phyloP scores from a whole-genome alignment of 163 green algal genomes.

The Scenedesmus sp. region DNA sequence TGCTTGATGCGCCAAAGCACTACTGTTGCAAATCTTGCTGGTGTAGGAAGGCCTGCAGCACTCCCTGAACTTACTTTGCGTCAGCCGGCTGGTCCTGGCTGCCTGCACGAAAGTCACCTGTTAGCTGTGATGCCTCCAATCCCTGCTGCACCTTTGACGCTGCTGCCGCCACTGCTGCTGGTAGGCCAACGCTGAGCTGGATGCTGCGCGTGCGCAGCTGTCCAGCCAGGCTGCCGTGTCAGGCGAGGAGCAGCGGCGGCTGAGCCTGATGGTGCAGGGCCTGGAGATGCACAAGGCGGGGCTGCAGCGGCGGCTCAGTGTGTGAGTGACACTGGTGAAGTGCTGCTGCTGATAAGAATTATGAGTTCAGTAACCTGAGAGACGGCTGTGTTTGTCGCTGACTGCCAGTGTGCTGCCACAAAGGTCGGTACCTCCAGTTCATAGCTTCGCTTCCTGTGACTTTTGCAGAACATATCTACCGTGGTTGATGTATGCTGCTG shows the following conservation, averaged over 20 bases:
- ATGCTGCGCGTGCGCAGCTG: conserved; percentile 24
- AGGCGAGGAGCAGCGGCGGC: conserved; percentile 35
- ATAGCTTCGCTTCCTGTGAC: too few species aligned
- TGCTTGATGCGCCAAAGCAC: not conserved
- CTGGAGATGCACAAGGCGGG: conserved; percentile 39
- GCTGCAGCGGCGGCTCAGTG: conserved; percentile 29
- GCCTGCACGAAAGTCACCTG: not conserved
- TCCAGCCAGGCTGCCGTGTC: not conserved
- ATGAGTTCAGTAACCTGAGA: not conserved
- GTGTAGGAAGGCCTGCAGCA: not conserved
- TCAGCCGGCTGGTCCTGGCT: not conserved
- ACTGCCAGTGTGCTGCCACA: too few species aligned
- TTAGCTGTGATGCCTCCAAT: too few species aligned
- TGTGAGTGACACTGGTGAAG: conserved; percentile 3
- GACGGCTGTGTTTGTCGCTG: too few species aligned
- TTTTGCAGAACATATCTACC: too few species aligned
- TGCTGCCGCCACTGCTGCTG: not conserved
- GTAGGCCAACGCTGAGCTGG: conserved; percentile 30
- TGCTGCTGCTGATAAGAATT: not conserved
- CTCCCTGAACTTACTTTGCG: not conserved
- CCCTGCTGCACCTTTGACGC: not conserved
- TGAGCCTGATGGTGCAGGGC: conserved; percentile 40
- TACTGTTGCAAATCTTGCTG: not conserved
- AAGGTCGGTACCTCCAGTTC: too few species aligned
- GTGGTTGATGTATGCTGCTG: not conserved